Percentiles rank a stretch among this genome's conserved stretches.
Evolutionary conservation across 2,329 filamentous ascomycete species (phyloP).

Genomic region (Leptographium wingfieldii): DNA sequence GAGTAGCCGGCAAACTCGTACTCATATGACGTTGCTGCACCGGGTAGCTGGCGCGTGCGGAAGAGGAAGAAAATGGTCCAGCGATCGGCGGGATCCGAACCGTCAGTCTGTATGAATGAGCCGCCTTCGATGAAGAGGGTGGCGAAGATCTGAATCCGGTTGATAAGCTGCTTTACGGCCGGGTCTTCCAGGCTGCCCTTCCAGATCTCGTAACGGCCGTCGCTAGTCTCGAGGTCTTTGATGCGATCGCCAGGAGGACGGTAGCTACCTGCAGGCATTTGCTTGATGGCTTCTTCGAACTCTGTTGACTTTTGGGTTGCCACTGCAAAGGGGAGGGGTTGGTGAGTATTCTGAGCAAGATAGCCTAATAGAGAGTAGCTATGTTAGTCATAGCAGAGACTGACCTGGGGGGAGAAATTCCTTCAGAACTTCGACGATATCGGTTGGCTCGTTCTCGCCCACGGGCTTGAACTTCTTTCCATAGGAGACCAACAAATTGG

Average conservation of each 20-base stretch:
- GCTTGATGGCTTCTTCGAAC: conserved; percentile 47
- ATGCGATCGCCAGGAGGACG: conserved; percentile 66
- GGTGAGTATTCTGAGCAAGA: not conserved
- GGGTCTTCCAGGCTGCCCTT: conserved; percentile 60
- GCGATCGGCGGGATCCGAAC: conserved; percentile 60
- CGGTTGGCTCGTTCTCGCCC: conserved; percentile 54
- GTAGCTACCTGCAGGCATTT: conserved; percentile 30
- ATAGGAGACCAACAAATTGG: conserved; percentile 59
- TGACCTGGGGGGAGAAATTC: conserved; percentile 55
- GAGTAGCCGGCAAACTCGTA: conserved; percentile 83
- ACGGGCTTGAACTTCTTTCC: conserved; percentile 57
- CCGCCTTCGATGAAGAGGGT: conserved; percentile 89
- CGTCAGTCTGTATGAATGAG: conserved; percentile 49
- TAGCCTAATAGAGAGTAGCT: not conserved
- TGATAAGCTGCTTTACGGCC: conserved; percentile 57
- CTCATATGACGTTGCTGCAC: conserved; percentile 32
- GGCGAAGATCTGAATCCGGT: conserved; percentile 71
- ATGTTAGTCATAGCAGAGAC: conserved; percentile 13
- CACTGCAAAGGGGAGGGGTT: conserved; percentile 29
- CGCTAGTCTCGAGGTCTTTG: conserved; percentile 46
- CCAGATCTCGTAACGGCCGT: conserved; percentile 70
- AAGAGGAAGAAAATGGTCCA: conserved; percentile 92
- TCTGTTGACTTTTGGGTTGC: conserved; percentile 51
- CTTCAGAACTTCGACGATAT: conserved; percentile 53
- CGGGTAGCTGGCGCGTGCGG: conserved; percentile 33